Evolutionary conservation across 257 asterid genomes (phyloP).

Genomic region (Lantana camara): DNA sequence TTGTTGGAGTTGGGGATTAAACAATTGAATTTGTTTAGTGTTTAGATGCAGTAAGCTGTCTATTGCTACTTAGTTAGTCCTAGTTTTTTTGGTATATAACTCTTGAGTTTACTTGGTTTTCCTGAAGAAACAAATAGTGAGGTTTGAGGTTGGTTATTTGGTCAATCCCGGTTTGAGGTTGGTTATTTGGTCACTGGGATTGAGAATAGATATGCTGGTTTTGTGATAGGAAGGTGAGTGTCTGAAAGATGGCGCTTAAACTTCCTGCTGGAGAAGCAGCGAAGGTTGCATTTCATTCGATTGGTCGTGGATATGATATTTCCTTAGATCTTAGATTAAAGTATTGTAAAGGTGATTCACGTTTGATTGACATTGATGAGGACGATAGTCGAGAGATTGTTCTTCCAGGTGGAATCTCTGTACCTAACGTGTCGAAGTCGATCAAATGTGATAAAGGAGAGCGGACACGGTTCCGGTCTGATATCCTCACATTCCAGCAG

Average conservation of each 20-base stretch:
- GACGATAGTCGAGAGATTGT: constrained; percentile 73
- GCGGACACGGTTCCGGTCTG: constrained; percentile 85
- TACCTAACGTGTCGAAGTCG: constrained; percentile 73
- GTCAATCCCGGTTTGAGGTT: no score
- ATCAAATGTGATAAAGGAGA: constrained; percentile 98
- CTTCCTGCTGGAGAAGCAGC: constrained; percentile 90
- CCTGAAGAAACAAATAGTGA: neutral
- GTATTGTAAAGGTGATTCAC: constrained; percentile 85
- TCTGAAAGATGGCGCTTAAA: constrained; percentile 74
- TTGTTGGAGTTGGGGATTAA: constrained; percentile 33
- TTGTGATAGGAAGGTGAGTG: constrained; percentile 24
- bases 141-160: constrained; percentile 12
- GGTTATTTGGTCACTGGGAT: constrained; percentile 9
- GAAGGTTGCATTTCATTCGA: constrained; percentile 78
- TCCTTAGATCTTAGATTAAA: constrained; percentile 86
- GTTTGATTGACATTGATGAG: constrained; percentile 80
- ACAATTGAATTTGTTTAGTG: constrained; percentile 13
- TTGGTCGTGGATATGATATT: constrained; percentile 92
- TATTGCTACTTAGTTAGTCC: constrained; percentile 10
- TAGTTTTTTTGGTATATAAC: constrained; percentile 6
- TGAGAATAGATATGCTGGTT: constrained; percentile 20
- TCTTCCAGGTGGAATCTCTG: constrained; percentile 79
- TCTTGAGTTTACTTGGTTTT: neutral
- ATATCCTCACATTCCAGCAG: constrained; percentile 90
- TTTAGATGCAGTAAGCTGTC: constrained; percentile 16